Percentiles rank a stretch among this genome's conserved stretches.
Conservation (phyloP, 2,329 filamentous ascomycete genomes). For the Fusarium poae region DNA sequence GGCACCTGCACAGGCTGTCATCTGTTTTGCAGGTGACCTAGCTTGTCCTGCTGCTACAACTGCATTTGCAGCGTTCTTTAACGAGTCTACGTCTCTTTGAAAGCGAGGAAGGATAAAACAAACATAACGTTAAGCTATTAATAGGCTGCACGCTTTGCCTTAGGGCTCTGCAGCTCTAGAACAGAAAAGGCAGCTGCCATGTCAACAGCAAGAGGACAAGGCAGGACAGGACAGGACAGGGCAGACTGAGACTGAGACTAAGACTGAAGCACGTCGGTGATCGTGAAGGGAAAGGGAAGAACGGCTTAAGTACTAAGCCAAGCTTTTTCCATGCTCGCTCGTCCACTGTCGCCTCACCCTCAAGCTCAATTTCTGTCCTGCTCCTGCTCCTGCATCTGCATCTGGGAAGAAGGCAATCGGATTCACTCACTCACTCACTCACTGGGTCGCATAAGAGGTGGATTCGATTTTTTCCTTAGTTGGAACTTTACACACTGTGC, state of each 20-base stretch:
- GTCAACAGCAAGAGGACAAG: constrained; percentile 19
- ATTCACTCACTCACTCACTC: constrained; percentile 38
- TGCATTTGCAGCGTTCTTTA: background rate
- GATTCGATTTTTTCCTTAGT: constrained; percentile 10
- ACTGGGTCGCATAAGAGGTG: constrained; percentile 43
- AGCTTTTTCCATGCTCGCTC: constrained; percentile 9
- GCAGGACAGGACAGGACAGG: background rate
- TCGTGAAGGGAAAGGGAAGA: constrained; percentile 22
- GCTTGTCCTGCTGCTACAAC: constrained; percentile 3
- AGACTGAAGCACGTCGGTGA: constrained; percentile 25
- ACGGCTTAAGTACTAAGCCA: constrained; percentile 14
- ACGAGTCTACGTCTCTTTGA: background rate
- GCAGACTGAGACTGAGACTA: constrained; percentile 10
- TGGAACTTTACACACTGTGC: constrained; percentile 36
- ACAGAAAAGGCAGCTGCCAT: constrained; percentile 31
- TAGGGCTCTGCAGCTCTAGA: constrained; percentile 20
- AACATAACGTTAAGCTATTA: constrained; percentile 15
- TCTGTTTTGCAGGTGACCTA: constrained; percentile 24
- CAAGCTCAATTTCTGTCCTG: constrained; percentile 29
- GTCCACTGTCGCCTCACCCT: constrained; percentile 12
- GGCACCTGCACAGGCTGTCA: constrained; percentile 21
- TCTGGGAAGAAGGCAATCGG: constrained; percentile 25
- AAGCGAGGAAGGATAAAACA: background rate
- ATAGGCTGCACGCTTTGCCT: background rate
- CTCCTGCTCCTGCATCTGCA: constrained; percentile 8